phyloP scores from a whole-genome alignment of 768 basidiomycete species.

The Tylopilus vinaceipallidus region DNA sequence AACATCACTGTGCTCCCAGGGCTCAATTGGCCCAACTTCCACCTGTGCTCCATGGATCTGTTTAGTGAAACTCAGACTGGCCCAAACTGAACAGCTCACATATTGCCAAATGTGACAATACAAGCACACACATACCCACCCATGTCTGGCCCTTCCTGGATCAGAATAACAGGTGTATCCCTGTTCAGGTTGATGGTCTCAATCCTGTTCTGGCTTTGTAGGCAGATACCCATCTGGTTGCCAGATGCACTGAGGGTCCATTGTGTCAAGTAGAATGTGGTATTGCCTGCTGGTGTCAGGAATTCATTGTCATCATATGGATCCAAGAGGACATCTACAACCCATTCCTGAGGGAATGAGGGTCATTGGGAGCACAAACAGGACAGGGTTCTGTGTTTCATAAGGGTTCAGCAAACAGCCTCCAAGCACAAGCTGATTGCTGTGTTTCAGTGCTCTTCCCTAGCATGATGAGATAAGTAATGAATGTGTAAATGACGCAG shows the following conservation, averaged over 20 bases:
- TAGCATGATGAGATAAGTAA: slow-evolving; percentile 28
- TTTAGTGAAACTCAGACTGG: not conserved
- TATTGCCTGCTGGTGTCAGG: slow-evolving; percentile 46
- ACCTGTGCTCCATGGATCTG: slow-evolving; percentile 40
- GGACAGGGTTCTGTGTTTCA: slow-evolving; percentile 11
- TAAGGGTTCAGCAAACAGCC: slow-evolving; percentile 24
- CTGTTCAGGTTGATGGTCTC: slow-evolving; percentile 59
- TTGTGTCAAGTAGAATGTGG: slow-evolving; percentile 47
- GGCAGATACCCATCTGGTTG: slow-evolving; percentile 63
- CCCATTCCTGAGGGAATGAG: slow-evolving; percentile 47
- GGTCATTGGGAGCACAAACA: slow-evolving; percentile 22
- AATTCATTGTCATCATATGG: slow-evolving; percentile 65
- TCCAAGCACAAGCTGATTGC: slow-evolving; percentile 49
- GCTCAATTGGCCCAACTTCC: slow-evolving; percentile 66
- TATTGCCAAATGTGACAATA: slow-evolving; percentile 48
- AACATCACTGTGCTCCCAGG: slow-evolving; percentile 57
- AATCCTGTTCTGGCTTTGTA: slow-evolving; percentile 45
- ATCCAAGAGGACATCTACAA: slow-evolving; percentile 53
- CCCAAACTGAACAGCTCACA: slow-evolving; percentile 35
- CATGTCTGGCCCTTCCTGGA: slow-evolving; percentile 61
- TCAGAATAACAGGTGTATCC: slow-evolving; percentile 64
- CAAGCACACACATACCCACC: slow-evolving; percentile 60
- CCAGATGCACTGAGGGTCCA: slow-evolving; percentile 57
- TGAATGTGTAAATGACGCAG: no score
- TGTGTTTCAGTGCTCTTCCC: slow-evolving; percentile 50